phyloP scores from a whole-genome alignment of 1,284 basidiomycete genomes.

The Phenoliferia sp. region DNA sequence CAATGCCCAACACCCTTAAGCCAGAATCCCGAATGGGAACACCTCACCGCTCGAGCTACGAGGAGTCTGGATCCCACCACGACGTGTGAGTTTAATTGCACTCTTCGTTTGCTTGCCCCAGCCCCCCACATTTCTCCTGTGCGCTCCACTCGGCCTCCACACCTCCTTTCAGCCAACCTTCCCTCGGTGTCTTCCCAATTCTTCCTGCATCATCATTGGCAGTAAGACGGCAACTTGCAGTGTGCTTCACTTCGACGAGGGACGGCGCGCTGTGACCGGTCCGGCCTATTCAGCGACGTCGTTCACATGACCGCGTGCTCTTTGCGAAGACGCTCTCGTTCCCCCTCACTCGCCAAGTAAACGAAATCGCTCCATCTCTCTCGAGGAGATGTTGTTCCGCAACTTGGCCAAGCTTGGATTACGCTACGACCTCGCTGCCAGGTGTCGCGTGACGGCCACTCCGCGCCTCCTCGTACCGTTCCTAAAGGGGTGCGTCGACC shows the following conservation, averaged over 20 bases:
- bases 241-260: not conserved
- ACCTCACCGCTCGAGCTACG: not conserved
- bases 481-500: no score
- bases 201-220: no score
- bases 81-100: not conserved
- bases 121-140: not conserved
- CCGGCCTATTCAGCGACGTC: no score
- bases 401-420: not conserved
- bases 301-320: no score
- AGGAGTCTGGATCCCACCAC: not conserved
- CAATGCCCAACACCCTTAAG: not conserved
- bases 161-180: not conserved
- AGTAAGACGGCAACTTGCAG: not conserved
- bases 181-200: no score
- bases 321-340: no score
- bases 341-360: no score
- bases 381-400: not conserved
- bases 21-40: not conserved
- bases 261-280: no score
- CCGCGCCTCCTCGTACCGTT: not conserved
- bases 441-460: not conserved
- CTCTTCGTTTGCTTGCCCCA: not conserved
- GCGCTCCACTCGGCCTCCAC: not conserved
- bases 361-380: no score
- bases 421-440: not conserved